Evolutionary conservation across 2,329 filamentous ascomycete genomes (phyloP).

Genomic region (Ophiostoma sp.): DNA sequence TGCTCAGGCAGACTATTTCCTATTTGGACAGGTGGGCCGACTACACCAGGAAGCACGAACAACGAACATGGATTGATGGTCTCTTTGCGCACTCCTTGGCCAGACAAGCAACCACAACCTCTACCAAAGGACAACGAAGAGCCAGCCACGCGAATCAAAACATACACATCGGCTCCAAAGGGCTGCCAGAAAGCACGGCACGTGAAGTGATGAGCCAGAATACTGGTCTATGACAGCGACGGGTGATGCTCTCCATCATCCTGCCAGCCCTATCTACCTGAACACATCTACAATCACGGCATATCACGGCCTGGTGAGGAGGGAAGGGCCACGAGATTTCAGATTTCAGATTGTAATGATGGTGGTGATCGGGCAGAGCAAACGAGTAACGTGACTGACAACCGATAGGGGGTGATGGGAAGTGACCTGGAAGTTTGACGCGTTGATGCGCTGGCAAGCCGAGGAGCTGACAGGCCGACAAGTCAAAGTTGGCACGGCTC

Average conservation of each 20-base stretch:
- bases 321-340: background rate
- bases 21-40: slow-evolving; percentile 12
- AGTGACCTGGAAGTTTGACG: background rate
- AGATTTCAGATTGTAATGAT: slow-evolving; percentile 3
- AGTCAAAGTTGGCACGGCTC: background rate
- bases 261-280: slow-evolving; percentile 16
- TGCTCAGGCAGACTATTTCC: slow-evolving; percentile 1
- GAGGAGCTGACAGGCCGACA: background rate
- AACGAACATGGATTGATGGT: background rate
- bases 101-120: background rate
- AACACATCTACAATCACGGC: background rate
- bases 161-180: background rate
- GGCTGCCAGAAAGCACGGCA: background rate
- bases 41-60: background rate
- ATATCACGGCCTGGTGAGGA: background rate
- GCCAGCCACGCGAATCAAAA: background rate
- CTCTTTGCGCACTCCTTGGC: background rate
- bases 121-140: background rate
- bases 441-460: background rate
- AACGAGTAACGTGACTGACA: slow-evolving; percentile 14
- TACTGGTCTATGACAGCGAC: background rate
- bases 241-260: background rate
- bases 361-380: slow-evolving; percentile 21
- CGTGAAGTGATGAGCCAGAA: background rate
- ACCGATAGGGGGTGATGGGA: too few species aligned